These are phyloP conservation scores for Speleostelium caveatum DNA, from an alignment of 78 protist genomes.

Conservation along the genomic window DNA sequence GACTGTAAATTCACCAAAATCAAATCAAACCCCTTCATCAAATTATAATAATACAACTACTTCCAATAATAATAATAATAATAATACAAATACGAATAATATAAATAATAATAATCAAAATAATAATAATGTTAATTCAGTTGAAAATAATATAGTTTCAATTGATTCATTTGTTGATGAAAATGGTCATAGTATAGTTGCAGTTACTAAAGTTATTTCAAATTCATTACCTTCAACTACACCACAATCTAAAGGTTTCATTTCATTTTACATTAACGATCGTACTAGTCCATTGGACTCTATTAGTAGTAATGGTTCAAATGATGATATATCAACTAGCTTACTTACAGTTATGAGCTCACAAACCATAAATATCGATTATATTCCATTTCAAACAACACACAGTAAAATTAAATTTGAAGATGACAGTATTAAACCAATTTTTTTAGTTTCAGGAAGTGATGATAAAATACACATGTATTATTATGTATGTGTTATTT, in stretches of 20 bases:
- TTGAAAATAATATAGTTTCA: not conserved
- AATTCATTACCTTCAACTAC: not conserved
- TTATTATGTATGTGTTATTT: conserved; percentile 7
- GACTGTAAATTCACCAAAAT: no score
- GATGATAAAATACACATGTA: conserved; percentile 64
- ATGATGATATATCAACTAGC: not conserved
- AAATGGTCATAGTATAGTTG: no score
- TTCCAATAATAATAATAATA: no score
- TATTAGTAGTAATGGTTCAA: no score
- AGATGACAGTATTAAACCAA: not conserved
- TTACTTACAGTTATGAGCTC: not conserved
- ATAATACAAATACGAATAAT: no score
- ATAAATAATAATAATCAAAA: not conserved
- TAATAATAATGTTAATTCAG: not conserved
- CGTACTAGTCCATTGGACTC: not conserved
- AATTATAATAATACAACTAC: no score
- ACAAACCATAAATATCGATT: conserved; percentile 6
- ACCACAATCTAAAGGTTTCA: not conserved
- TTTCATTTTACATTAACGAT: not conserved
- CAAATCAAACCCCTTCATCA: not conserved
- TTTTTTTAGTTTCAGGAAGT: conserved; percentile 56
- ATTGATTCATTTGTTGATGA: not conserved
- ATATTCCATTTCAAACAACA: conserved; percentile 19
- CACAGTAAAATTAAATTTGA: not conserved
- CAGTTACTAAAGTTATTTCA: not conserved